Percentiles rank a stretch among this genome's conserved stretches.
phyloP scores from a whole-genome alignment of 179 eudicot species.

The Heliamphora pulchella region DNA sequence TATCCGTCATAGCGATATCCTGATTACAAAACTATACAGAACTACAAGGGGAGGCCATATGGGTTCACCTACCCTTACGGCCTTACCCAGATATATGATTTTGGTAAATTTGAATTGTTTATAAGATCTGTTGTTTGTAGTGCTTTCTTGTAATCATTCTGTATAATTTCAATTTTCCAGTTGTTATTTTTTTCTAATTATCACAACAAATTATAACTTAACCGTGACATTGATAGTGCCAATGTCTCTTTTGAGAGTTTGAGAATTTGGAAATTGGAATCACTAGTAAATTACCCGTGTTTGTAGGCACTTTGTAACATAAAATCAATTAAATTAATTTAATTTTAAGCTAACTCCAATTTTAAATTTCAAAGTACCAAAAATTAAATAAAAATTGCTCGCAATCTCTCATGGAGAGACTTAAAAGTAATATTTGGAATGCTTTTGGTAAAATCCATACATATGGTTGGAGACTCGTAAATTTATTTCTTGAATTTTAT shows the following conservation, averaged over 20 bases:
- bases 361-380: no score
- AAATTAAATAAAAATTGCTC: no score
- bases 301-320: no score
- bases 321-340: no score
- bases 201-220: background rate
- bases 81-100: background rate
- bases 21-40: no score
- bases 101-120: background rate
- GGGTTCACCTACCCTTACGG: background rate
- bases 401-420: no score
- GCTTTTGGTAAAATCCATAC: no score
- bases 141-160: background rate
- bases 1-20: no score
- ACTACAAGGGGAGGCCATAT: background rate
- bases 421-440: no score
- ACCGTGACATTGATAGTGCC: background rate
- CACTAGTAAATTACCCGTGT: background rate
- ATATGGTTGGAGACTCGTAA: no score
- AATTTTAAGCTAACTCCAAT: no score
- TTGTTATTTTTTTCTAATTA: background rate
- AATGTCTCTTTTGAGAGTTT: background rate
- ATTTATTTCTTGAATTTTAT: no score
- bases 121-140: background rate
- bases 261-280: background rate
- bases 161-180: background rate